Evolutionary conservation across 2,329 filamentous ascomycete genomes (phyloP).

Genomic region (Colletotrichum godetiae): DNA sequence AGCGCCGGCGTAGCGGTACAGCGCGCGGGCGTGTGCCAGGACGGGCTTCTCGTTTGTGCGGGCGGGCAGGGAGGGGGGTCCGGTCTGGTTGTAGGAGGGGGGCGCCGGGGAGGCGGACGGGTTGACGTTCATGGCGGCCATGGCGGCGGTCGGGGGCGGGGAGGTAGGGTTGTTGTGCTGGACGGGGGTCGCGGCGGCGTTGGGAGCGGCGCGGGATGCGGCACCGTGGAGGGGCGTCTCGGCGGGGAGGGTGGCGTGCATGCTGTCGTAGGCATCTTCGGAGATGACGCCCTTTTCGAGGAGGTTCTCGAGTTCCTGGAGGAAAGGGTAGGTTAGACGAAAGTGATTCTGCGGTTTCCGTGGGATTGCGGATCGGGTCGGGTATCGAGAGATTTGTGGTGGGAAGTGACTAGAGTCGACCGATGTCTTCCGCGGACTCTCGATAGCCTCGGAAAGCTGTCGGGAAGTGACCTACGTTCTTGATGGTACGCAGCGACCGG

Average conservation of each 20-base stretch:
- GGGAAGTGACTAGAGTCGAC: not conserved
- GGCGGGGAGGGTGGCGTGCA: slow-evolving; percentile 79
- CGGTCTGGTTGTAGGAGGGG: slow-evolving; percentile 64
- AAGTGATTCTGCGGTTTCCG: not conserved
- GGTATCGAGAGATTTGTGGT: slow-evolving; percentile 5
- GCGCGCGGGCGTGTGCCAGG: slow-evolving; percentile 79
- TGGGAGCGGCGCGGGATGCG: slow-evolving; percentile 51
- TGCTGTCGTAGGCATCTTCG: slow-evolving; percentile 78
- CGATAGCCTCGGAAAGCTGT: not conserved
- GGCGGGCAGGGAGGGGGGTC: slow-evolving; percentile 53
- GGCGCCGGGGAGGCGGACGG: slow-evolving; percentile 52
- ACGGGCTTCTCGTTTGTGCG: slow-evolving; percentile 61
- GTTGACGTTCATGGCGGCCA: slow-evolving; percentile 55
- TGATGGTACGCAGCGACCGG: slow-evolving; percentile 87
- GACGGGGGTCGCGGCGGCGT: slow-evolving; percentile 46
- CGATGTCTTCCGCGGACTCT: not conserved
- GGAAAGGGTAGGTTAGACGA: slow-evolving; percentile 3
- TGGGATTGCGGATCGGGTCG: slow-evolving; percentile 9
- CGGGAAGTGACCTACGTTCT: slow-evolving; percentile 70
- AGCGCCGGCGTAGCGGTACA: slow-evolving; percentile 84
- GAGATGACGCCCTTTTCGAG: slow-evolving; percentile 84
- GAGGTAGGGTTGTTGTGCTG: slow-evolving; percentile 40
- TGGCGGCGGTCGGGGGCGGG: slow-evolving; percentile 49
- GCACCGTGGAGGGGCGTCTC: slow-evolving; percentile 70
- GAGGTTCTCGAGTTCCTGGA: slow-evolving; percentile 91